Base-by-base conservation (phyloP, 805 yeast species). In the Lachancea meyersii region DNA sequence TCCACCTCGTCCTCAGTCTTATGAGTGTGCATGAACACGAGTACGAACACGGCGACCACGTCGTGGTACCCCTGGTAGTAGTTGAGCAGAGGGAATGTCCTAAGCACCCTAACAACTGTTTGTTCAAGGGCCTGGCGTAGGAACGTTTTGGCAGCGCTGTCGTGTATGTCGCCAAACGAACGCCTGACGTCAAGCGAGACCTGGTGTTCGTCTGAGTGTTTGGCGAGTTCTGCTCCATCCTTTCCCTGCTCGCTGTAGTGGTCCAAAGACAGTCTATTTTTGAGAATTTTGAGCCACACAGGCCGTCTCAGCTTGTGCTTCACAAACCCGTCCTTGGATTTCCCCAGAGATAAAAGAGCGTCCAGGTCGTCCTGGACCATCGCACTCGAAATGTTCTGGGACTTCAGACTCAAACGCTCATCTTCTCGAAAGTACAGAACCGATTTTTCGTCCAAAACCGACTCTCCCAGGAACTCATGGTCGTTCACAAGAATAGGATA, bases 31-130 rank as follows among this genome's bases (percentile, higher is more conserved):
- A 44, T 60, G 44, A 79, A 76, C 1, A 82, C 75, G 14, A 82
- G 57, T 4, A 84, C 64, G 5, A 85, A 67, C 4, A 84, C 72
- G 28, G 85, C 72, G 1, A 86, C 88, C 17, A 93, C 69, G 54
- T 93, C 97, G 61, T 91, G 97, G 60, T 75, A 86, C 0, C 98
- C 98, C 63, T 91, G 98, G 60, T 88, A 91, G 61, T 91, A 91
- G 45, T 77, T 69, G 32, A 89, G 65, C 3, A 61, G 54, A 0
- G 89, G 89, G 50, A 80, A 67, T 13, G 69, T 71, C 31, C 86
- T 64, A 11, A 93, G 67, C 2, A 87, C 68, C 16, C 68, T 66
- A 11, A 74, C 61, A 3, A 86, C 72, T 11, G 81, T 48, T 4
- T 58, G 58, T 5, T 52, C 46, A 6, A 71, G 45, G 1, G 52